These are phyloP conservation scores for Hypoxylon cercidicola DNA, from an alignment of 495 filamentous ascomycete genomes.

Conservation along the genomic window DNA sequence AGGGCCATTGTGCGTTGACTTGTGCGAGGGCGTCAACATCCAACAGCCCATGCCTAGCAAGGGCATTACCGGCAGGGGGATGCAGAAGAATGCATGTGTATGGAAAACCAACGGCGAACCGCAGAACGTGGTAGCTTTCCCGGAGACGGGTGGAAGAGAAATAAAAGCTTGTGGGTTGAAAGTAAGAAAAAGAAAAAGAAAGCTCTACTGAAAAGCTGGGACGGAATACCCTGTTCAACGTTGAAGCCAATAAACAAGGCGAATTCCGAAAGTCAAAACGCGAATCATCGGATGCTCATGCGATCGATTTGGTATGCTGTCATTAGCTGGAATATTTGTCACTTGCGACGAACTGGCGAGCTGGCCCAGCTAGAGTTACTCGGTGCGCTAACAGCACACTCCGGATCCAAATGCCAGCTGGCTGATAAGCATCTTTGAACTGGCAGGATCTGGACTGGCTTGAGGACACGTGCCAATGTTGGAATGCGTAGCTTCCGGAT, in stretches of 20 bases:
- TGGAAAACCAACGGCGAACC: conserved; percentile 7
- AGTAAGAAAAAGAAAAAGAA: background rate
- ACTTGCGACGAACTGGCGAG: conserved; percentile 2
- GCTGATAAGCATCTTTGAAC: conserved; percentile 26
- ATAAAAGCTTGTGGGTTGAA: background rate
- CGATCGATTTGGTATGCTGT: conserved; percentile 17
- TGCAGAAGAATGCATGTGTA: conserved; percentile 50
- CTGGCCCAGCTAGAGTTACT: conserved; percentile 9
- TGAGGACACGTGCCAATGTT: conserved; percentile 47
- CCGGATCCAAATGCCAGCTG: background rate
- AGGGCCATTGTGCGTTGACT: conserved; percentile 31
- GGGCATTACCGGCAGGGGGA: conserved; percentile 56
- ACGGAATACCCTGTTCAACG: background rate
- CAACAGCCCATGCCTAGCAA: conserved; percentile 51
- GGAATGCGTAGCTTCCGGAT: conserved; percentile 16
- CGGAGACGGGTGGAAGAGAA: conserved; percentile 16
- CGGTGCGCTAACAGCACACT: conserved; percentile 34
- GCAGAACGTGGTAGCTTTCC: conserved; percentile 23
- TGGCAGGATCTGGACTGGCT: conserved; percentile 24
- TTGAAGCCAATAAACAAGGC: conserved; percentile 20
- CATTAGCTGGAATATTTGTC: background rate
- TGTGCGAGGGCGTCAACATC: conserved; percentile 43
- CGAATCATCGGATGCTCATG: conserved; percentile 8
- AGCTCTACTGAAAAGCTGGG: no score
- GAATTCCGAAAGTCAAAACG: conserved; percentile 6